Evolutionary conservation across 441 rosid genomes (phyloP).

Genomic region (Hura crepitans): DNA sequence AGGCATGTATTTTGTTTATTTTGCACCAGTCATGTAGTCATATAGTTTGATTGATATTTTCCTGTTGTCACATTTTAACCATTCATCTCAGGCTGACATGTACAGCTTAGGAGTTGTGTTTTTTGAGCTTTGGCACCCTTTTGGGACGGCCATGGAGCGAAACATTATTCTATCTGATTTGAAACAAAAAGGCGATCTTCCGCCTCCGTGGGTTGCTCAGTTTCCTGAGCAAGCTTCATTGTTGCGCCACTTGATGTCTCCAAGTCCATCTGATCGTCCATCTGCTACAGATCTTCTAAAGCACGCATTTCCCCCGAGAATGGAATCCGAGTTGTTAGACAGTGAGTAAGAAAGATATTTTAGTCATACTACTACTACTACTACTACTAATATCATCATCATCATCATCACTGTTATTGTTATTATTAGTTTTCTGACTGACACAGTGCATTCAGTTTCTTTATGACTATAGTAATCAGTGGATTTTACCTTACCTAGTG

Average conservation of each 20-base stretch:
- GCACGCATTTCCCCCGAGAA: conserved; percentile 80
- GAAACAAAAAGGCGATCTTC: conserved; percentile 85
- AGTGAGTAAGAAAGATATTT: conserved; percentile 62
- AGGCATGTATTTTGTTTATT: conserved; percentile 8
- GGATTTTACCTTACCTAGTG: conserved; percentile 10
- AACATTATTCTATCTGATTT: conserved; percentile 62
- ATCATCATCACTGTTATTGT: neutral
- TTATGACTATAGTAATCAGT: neutral
- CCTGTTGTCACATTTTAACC: neutral
- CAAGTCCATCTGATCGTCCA: conserved; percentile 97
- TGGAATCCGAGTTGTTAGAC: conserved; percentile 88
- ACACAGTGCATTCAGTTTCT: neutral
- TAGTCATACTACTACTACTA: no score
- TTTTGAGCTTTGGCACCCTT: conserved; percentile 96
- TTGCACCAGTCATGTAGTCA: conserved; percentile 6
- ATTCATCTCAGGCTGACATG: conserved; percentile 81
- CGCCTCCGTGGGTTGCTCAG: conserved; percentile 69
- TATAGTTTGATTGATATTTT: conserved; percentile 2
- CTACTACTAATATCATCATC: neutral
- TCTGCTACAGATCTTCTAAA: conserved; percentile 84
- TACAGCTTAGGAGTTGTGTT: conserved; percentile 94
- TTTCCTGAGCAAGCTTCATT: conserved; percentile 90
- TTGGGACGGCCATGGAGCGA: conserved; percentile 96
- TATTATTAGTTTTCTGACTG: neutral
- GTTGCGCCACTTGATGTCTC: conserved; percentile 68